phyloP scores from a whole-genome alignment of 306 rosid genomes.

The Acmispon strigosus region DNA sequence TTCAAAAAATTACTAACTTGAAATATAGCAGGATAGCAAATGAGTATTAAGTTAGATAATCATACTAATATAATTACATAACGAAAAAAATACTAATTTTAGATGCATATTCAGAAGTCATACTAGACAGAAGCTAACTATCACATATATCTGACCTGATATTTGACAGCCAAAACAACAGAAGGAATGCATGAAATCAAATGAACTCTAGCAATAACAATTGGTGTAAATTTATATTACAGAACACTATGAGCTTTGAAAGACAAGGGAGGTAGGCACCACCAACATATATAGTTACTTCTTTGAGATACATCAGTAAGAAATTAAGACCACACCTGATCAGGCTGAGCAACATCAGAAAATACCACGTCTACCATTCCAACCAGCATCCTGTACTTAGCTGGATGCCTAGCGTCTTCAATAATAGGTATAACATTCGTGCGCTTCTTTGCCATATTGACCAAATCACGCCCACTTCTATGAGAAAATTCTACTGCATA shows the following conservation, averaged over 20 bases:
- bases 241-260: too few relatives aligned
- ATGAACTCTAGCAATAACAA: background rate
- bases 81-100: too few relatives aligned
- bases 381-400: constrained; percentile 79
- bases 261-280: background rate
- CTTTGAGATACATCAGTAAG: background rate
- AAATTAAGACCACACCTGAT: constrained; percentile 54
- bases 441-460: constrained; percentile 85
- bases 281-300: too few relatives aligned
- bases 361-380: constrained; percentile 94
- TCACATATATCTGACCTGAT: background rate
- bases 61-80: too few relatives aligned
- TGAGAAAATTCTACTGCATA: constrained; percentile 96
- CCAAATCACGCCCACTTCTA: constrained; percentile 93
- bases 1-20: too few relatives aligned
- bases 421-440: constrained; percentile 84
- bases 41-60: too few relatives aligned
- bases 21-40: too few relatives aligned
- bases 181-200: background rate
- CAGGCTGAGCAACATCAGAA: constrained; percentile 96
- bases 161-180: background rate
- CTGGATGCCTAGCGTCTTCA: constrained; percentile 93
- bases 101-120: too few relatives aligned
- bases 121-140: background rate
- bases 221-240: too few relatives aligned